A percentile compares a stretch with the other conserved stretches of the same genome.
Conservation (phyloP, 176 grass and related monocot genomes). For the Ensete glaucum region DNA sequence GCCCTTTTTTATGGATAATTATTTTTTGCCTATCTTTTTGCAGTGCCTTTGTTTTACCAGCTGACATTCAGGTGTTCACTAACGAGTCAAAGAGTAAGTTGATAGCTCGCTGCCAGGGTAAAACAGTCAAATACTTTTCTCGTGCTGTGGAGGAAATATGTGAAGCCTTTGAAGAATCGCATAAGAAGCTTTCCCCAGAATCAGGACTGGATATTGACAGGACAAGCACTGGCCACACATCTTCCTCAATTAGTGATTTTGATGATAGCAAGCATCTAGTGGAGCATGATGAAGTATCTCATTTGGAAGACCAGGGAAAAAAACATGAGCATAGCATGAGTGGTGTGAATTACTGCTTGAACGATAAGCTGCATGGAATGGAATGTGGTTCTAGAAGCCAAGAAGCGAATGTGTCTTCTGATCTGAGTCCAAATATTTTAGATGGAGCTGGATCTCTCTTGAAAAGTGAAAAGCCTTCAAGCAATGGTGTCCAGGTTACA, state of each 20-base stretch:
- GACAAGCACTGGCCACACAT: not conserved
- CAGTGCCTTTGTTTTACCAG: slow-evolving; percentile 69
- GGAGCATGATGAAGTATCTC: slow-evolving; percentile 39
- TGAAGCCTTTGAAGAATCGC: slow-evolving; percentile 51
- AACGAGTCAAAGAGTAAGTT: slow-evolving; percentile 59
- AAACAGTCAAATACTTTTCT: slow-evolving; percentile 49
- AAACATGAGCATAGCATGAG: slow-evolving; percentile 17
- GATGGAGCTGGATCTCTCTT: slow-evolving; percentile 22
- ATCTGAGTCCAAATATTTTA: not conserved
- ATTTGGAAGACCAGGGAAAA: slow-evolving; percentile 20
- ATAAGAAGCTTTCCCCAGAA: slow-evolving; percentile 16
- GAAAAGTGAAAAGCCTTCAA: slow-evolving; percentile 33
- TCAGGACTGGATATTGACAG: not conserved
- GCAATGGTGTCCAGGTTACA: slow-evolving; percentile 24
- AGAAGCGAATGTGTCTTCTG: slow-evolving; percentile 6
- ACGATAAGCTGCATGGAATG: slow-evolving; percentile 27
- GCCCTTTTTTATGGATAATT: not conserved
- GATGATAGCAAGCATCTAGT: slow-evolving; percentile 30
- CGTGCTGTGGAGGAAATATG: slow-evolving; percentile 83
- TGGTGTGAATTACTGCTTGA: slow-evolving; percentile 22
- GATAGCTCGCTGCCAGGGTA: slow-evolving; percentile 44
- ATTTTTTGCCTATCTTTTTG: slow-evolving; percentile 23
- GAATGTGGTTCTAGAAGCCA: slow-evolving; percentile 19
- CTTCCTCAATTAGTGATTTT: slow-evolving; percentile 11
- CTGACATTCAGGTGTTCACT: slow-evolving; percentile 81